Base-by-base conservation (phyloP, 2,329 filamentous ascomycete genomes). In the Biscogniauxia sp. region DNA sequence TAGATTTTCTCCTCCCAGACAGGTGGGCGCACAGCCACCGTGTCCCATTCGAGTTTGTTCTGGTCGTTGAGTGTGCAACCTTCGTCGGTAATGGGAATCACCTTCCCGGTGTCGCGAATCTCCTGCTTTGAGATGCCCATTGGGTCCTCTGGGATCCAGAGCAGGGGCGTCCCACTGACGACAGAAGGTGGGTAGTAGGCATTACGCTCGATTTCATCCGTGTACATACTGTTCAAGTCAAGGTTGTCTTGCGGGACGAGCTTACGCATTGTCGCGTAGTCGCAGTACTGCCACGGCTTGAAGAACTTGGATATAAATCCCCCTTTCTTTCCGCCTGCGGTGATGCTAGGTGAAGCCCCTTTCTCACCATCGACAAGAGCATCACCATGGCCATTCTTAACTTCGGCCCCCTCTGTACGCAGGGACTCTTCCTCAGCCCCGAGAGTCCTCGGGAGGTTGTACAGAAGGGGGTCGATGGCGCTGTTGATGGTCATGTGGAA, bases 111-210 rank as follows among this genome's bases (percentile, higher is more conserved):
- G 68, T 95, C 90, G 13, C 80, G 80, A 57, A 95, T 81, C 75
- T 96, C 93, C 72, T 96, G 90, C 68, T 82, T 82, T 57, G 88
- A 92, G 51, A 97, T 84, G 9, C 92, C 90, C 23, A 87, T 84
- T 1, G 82, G 77, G 69, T 97, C 93, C 60, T 85, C 81, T 0
- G 93, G 92, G 58, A 97, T 90, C 93, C 93, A 97, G n/a, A 97
- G 80, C 28, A 92, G 77, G 1, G 91, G 90, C 1, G 84, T 76
- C 67, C 81, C 66, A 62, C 85, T 80, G 23, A 75, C 84, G 71
- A 94, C 82, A 0, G 89, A 83, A 0, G 92, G 91, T 64, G 93
- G 88, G 74, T 84, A 85, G 76, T 92, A 94, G 0, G 91, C 93
- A 55, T 90, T 82, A 11, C 81, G 79, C 71, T 89, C 85, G 1